Evolutionary conservation across 305 asterid species (phyloP).

Genomic region (Caryopteris hybrid): DNA sequence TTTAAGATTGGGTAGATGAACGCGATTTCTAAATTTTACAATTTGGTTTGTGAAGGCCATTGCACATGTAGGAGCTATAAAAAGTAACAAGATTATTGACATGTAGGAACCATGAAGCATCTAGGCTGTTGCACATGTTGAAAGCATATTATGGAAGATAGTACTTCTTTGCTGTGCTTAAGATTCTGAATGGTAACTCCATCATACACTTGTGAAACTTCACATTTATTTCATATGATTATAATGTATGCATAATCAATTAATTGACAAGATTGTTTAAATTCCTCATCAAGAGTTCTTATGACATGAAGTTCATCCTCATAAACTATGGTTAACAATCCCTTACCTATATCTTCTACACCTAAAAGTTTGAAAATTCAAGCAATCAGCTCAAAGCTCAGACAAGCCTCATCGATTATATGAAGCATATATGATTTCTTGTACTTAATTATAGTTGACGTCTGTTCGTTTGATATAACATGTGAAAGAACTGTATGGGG

Average conservation of each 20-base stretch:
- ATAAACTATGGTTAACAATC: too few species aligned
- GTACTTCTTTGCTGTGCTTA: background rate
- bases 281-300: too few species aligned
- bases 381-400: background rate
- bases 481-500: too few species aligned
- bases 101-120: too few species aligned
- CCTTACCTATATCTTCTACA: background rate
- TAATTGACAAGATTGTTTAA: too few species aligned
- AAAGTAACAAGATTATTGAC: too few species aligned
- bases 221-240: background rate
- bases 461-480: background rate
- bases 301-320: too few species aligned
- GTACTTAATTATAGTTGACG: background rate
- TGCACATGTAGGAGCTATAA: background rate
- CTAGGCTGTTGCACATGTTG: too few species aligned
- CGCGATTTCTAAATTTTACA: background rate
- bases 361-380: background rate
- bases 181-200: background rate
- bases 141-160: background rate
- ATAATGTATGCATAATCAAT: too few species aligned
- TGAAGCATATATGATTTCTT: background rate
- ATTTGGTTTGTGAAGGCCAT: background rate
- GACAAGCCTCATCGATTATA: background rate
- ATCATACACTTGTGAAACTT: background rate
- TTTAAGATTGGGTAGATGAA: background rate